These are phyloP conservation scores for Rhizopus arrhizus DNA, from an alignment of 371 early-diverging fungal species.

Conservation along the genomic window DNA sequence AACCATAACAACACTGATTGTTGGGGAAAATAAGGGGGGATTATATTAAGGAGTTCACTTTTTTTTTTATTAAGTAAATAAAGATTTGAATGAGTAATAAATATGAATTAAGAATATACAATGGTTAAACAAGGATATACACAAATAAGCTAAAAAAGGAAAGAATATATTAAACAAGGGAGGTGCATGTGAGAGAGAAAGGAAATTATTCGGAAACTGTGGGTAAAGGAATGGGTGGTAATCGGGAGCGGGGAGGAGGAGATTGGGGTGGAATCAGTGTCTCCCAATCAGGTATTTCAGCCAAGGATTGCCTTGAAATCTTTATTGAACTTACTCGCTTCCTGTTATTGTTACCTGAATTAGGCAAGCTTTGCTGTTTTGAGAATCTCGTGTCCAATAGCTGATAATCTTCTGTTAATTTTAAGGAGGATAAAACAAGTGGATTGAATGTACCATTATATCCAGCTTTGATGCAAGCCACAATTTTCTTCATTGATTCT, in stretches of 20 bases:
- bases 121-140: background rate
- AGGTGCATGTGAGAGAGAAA: background rate
- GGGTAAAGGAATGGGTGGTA: constrained; percentile 36
- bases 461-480: constrained; percentile 42
- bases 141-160: background rate
- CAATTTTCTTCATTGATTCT: constrained; percentile 46
- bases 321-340: background rate
- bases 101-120: background rate
- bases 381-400: constrained; percentile 31
- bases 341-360: background rate
- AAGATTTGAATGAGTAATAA: too few relatives aligned
- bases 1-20: too few relatives aligned
- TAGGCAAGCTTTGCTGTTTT: constrained; percentile 2
- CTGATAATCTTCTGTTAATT: constrained; percentile 39
- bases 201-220: constrained; percentile 27
- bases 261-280: constrained; percentile 35
- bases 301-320: constrained; percentile 7
- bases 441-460: constrained; percentile 27
- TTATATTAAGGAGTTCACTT: too few relatives aligned
- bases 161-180: background rate
- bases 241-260: constrained; percentile 40
- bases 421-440: constrained; percentile 22
- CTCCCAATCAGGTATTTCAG: constrained; percentile 48
- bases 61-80: too few relatives aligned
- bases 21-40: too few relatives aligned